Evolutionary conservation across 768 basidiomycete species (phyloP), one percentile per base, ranked within the genome.

Genomic region (Psilocybe azurescens): DNA sequence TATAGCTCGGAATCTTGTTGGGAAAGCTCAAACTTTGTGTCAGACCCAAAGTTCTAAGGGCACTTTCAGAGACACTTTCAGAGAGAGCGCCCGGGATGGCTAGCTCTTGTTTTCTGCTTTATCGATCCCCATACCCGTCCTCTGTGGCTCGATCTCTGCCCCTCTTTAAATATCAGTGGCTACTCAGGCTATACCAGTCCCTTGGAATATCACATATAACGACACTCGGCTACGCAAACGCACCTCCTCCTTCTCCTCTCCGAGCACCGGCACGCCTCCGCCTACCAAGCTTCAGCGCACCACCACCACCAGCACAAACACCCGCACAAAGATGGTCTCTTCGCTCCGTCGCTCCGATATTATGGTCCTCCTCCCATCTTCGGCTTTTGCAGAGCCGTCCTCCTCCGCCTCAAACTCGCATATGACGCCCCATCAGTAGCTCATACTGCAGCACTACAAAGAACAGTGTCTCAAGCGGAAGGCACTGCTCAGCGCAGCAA

Each of bases 261-360:
- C 70, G 36, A 69, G 59, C 57, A 52, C 28, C 28, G 5, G 13
- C 5, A 68, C 77, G n/a, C 77, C 81, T 13, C 80, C 84, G 1
- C 24, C 24, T 24, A 61, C 71, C 53, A 85, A 77, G 72, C 65
- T 75, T 9, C 72, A 77, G 14, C 77, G 79, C 56, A 48, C 64
- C 14, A 69, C 60, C 61, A 72, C 72, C 60, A 81, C 78, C 63
- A 73, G 76, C 60, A 24, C 24, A 24, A 24, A 24, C 24, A 2
- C 24, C 24, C 24, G 2, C 24, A 24, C 24, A 24, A 24, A 24
- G 24, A 24, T 24, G 24, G 24, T 2, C 24, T 62, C 76, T 8
- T 24, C 54, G 2, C 80, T 89, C 16, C 80, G 79, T 53, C 83
- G 88, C 30, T 83, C 86, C n/a, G 83, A 83, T 61, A 84, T 87